A percentile compares a stretch with the other conserved stretches of the same genome.
These are phyloP conservation scores for Piper betle DNA, from an alignment of 164 flowering plant genomes.

Conservation along the genomic window DNA sequence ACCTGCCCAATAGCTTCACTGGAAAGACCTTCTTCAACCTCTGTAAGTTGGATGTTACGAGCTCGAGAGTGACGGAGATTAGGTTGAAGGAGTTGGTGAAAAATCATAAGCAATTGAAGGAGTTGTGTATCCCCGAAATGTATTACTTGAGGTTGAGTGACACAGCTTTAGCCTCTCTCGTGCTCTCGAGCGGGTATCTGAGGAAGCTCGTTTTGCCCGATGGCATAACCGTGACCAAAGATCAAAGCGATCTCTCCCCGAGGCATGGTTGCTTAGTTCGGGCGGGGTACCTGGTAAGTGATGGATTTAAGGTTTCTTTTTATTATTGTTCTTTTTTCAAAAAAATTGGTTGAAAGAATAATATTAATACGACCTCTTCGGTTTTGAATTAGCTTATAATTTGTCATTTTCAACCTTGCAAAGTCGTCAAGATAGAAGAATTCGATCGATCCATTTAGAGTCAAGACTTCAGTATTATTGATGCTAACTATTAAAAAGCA, in stretches of 20 bases:
- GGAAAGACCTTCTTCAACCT: conserved; percentile 14
- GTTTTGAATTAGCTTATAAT: too few species aligned
- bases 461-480: too few species aligned
- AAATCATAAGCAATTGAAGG: neutral
- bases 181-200: neutral
- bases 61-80: neutral
- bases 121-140: too few species aligned
- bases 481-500: too few species aligned
- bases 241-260: neutral
- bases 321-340: too few species aligned
- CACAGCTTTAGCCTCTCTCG: neutral
- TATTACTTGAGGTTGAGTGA: neutral
- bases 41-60: neutral
- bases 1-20: conserved; percentile 13
- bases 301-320: too few species aligned
- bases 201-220: neutral
- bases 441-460: too few species aligned
- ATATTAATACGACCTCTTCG: too few species aligned
- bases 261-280: neutral
- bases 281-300: too few species aligned
- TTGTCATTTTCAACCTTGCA: too few species aligned
- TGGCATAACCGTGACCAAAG: neutral
- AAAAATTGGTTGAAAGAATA: too few species aligned
- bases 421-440: too few species aligned
- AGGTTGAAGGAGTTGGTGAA: neutral